These are phyloP conservation scores for Mycena galopus DNA, from an alignment of 768 basidiomycete species.

Conservation along the genomic window DNA sequence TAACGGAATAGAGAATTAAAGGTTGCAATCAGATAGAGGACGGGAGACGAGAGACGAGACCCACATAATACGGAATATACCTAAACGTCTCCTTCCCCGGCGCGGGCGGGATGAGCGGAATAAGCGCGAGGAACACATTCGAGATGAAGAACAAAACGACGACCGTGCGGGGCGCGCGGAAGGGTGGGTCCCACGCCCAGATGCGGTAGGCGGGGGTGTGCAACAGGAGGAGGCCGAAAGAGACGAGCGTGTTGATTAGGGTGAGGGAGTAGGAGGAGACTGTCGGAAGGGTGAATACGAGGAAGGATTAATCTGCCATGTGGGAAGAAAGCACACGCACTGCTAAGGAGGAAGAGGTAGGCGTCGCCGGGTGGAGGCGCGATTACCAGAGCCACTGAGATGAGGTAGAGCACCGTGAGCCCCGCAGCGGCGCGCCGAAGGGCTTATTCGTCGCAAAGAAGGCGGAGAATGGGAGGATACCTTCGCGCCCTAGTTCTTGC, in stretches of 20 bases:
- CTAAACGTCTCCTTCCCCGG: constrained; percentile 60
- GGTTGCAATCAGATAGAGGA: no score
- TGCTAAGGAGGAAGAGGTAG: constrained; percentile 72
- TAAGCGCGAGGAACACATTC: constrained; percentile 70
- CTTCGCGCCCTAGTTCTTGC: constrained; percentile 74
- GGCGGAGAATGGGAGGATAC: constrained; percentile 69
- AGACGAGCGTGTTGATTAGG: constrained; percentile 34
- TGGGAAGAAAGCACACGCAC: constrained; percentile 49
- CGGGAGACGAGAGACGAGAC: constrained; percentile 23
- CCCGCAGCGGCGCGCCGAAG: constrained; percentile 72
- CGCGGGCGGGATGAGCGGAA: constrained; percentile 68
- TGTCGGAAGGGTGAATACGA: neutral
- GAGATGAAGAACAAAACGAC: constrained; percentile 66
- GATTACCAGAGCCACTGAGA: constrained; percentile 54
- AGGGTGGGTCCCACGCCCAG: constrained; percentile 53
- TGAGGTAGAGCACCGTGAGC: constrained; percentile 59
- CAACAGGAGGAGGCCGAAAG: constrained; percentile 39
- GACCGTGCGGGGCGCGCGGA: constrained; percentile 35
- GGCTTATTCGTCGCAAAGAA: constrained; percentile 75
- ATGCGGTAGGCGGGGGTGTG: constrained; percentile 49
- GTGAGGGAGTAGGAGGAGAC: constrained; percentile 41
- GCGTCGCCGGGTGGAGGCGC: constrained; percentile 73
- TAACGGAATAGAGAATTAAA: no score
- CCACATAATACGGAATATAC: constrained; percentile 69
- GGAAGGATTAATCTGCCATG: no score